phyloP scores from a whole-genome alignment of 1,284 basidiomycete species.

The Apiotrichum domesticum region DNA sequence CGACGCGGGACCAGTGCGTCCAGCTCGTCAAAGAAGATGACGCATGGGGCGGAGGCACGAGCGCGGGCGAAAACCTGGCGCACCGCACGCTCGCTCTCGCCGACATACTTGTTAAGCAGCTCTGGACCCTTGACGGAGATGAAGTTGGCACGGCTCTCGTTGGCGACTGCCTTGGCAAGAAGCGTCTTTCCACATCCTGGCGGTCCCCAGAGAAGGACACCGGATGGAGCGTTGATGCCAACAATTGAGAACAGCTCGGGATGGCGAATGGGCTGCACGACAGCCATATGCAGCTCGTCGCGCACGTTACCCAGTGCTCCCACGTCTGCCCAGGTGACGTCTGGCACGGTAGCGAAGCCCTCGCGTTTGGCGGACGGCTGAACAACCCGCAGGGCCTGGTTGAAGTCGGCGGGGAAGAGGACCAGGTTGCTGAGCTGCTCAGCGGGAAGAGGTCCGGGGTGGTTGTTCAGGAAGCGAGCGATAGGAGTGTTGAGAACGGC shows the following conservation, averaged over 20 bases:
- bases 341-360: conserved; percentile 93
- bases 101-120: conserved; percentile 91
- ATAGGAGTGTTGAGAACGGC: conserved; percentile 63
- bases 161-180: conserved; percentile 93
- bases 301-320: conserved; percentile 82
- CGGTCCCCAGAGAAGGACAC: conserved; percentile 93
- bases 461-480: conserved; percentile 76
- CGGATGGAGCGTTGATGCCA: conserved; percentile 79
- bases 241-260: conserved; percentile 83
- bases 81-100: conserved; percentile 92
- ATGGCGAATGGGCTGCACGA: conserved; percentile 86
- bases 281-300: conserved; percentile 93
- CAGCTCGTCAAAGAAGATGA: conserved; percentile 99
- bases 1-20: conserved; percentile 91
- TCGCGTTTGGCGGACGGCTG: conserved; percentile 96
- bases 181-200: conserved; percentile 96
- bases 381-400: conserved; percentile 68
- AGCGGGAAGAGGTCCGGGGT: conserved; percentile 68
- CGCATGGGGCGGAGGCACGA: conserved; percentile 90
- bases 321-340: conserved; percentile 90
- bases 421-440: conserved; percentile 71
- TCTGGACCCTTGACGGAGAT: conserved; percentile 98
- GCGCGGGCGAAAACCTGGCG: conserved; percentile 97
- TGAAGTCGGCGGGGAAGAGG: conserved; percentile 76
- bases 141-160: conserved; percentile 89